These are phyloP conservation scores for Fusarium succisae DNA, from an alignment of 2,329 filamentous ascomycete species.

Conservation along the genomic window DNA sequence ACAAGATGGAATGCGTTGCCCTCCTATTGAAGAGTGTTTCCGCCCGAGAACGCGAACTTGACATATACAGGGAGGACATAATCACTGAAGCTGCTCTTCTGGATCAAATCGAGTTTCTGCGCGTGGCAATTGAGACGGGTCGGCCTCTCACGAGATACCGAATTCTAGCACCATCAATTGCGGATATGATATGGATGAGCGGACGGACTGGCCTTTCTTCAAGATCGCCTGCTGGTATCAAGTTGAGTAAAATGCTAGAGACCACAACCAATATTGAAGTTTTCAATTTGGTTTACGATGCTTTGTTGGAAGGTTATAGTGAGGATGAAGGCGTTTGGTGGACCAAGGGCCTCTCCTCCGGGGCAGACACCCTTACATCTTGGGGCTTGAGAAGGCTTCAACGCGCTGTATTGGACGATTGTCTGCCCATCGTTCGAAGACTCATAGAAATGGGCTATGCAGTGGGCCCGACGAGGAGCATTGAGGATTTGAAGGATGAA, in stretches of 20 bases:
- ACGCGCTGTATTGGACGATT: background rate
- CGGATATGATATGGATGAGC: background rate
- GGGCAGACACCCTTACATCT: background rate
- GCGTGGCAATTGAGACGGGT: background rate
- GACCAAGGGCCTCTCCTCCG: background rate
- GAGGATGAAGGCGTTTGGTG: background rate
- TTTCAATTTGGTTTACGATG: background rate
- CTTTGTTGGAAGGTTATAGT: background rate
- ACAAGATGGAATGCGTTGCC: background rate
- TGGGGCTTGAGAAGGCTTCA: background rate
- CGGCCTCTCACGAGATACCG: background rate
- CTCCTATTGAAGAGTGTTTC: background rate
- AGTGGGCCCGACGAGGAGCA: background rate
- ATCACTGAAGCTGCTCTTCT: background rate
- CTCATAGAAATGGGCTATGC: background rate
- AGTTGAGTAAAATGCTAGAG: background rate
- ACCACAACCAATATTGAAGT: background rate
- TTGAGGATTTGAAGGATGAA: background rate
- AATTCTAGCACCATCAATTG: background rate
- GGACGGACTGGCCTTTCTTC: background rate
- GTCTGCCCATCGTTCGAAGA: background rate
- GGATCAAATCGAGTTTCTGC: background rate
- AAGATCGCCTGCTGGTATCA: background rate
- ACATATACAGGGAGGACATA: background rate
- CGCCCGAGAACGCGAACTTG: accelerated